Conservation (phyloP, 2,329 filamentous ascomycete species). For the Aspergillus proliferans region DNA sequence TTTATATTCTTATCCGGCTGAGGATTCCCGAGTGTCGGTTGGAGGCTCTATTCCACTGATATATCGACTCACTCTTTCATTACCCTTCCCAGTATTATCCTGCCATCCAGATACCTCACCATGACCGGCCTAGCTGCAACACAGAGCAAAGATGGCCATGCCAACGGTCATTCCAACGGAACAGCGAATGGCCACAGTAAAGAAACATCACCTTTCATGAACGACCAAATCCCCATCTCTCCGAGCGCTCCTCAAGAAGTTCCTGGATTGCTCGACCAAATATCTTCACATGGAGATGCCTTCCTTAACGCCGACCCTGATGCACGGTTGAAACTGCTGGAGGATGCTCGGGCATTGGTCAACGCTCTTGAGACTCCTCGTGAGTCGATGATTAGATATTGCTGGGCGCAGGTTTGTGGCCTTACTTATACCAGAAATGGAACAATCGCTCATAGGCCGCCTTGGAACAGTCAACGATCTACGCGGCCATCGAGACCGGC, state of each 20-base stretch:
- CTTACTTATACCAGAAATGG: background rate
- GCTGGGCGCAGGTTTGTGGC: conserved; percentile 19
- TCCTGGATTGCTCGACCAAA: conserved; percentile 11
- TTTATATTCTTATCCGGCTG: too few species aligned
- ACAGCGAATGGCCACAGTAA: background rate
- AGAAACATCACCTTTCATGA: background rate
- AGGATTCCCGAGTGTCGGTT: too few species aligned
- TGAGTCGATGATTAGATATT: conserved; percentile 21
- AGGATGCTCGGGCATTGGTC: conserved; percentile 20
- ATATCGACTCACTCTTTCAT: too few species aligned
- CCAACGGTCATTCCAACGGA: background rate
- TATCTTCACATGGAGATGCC: conserved; percentile 9
- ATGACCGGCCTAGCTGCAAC: background rate
- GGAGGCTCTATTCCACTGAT: too few species aligned
- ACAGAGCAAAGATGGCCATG: background rate
- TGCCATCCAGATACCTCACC: background rate
- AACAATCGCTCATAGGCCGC: background rate
- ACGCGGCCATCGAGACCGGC: conserved; percentile 17
- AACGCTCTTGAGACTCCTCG: conserved; percentile 23
- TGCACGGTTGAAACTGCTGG: conserved; percentile 16
- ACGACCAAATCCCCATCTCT: conserved; percentile 1
- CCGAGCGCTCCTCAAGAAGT: conserved; percentile 15
- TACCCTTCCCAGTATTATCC: background rate
- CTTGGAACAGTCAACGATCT: conserved; percentile 11
- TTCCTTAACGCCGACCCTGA: conserved; percentile 8